Base-by-base conservation (phyloP, 1,139 yeast species). In the Pichia sp. region DNA sequence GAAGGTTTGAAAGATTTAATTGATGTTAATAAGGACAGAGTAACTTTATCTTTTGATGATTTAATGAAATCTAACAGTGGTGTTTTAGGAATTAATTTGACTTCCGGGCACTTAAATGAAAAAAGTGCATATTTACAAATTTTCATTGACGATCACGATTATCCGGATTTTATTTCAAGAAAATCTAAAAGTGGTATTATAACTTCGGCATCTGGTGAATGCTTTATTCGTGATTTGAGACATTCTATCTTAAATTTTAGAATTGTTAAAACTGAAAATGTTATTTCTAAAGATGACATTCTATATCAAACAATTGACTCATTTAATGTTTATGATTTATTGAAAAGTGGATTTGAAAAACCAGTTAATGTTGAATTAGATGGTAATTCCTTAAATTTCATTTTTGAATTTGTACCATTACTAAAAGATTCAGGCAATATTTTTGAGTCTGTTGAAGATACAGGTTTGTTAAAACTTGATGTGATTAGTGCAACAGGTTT, bases 151-250 rank as follows among this genome's bases (percentile, higher is more conserved):
- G 90, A 83, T 55, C 70, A 70, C 39, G 70, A 73, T 1, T 73
- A 69, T 45, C 87, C 92, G 6, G 72, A 78, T 4, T 80, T 77
- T 43, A 71, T 72, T 11, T 66, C 84, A 2, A 63, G 76, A n/a
- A 62, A 59, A 46, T 55, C 72, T 7, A 70, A 67, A 33, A 73
- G 74, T 30, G 66, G 66, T 49, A 56, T 47, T 33, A 57, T 77
- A 38, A 67, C 66, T 40, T 55, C 70, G 10, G 74, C 77, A n/a
- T 60, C 63, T 29, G 82, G 80, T 25, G 78, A 73, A 51, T 75
- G 75, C 0, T 83, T 83, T 54, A 69, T 84, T 45, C 76, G 94
- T 62, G 92, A 84, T 61, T 70, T 84, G 55, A 74, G 76, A 38
- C 71, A 82, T 59, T 80, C 89, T 37, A 69, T 66, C 44, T 54